phyloP scores from a whole-genome alignment of 176 grass and related monocot species.

The Carex scoparia region DNA sequence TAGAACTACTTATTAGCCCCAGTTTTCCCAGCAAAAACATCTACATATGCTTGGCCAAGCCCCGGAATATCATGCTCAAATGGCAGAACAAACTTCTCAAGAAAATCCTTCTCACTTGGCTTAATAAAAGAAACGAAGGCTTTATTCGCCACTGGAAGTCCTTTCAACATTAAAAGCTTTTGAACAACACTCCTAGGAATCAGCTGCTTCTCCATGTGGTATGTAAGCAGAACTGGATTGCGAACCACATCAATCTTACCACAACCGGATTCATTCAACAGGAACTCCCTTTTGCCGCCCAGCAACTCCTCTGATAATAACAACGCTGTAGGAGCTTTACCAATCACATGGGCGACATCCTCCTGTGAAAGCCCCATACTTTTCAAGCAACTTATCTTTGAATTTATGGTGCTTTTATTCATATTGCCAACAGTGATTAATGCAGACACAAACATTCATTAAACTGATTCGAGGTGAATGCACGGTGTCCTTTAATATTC shows the following conservation, averaged over 20 bases:
- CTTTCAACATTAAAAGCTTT: slow-evolving; percentile 31
- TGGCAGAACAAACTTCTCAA: slow-evolving; percentile 33
- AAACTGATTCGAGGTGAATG: no score
- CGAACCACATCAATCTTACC: not conserved
- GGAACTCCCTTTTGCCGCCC: slow-evolving; percentile 48
- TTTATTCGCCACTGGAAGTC: not conserved
- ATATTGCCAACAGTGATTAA: no score
- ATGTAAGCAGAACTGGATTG: slow-evolving; percentile 31
- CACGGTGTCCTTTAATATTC: no score
- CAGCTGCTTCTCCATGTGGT: slow-evolving; percentile 48
- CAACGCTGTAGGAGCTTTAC: not conserved
- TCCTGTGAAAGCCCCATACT: not conserved
- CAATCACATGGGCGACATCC: not conserved
- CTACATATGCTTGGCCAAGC: slow-evolving; percentile 1
- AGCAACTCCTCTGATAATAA: not conserved
- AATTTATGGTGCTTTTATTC: no score
- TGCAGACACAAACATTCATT: no score
- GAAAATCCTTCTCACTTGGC: slow-evolving; percentile 12
- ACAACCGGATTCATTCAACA: slow-evolving; percentile 23
- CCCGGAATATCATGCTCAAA: slow-evolving; percentile 31
- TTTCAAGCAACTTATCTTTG: not conserved
- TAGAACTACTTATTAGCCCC: no score
- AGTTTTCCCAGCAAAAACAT: not conserved
- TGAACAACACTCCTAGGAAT: slow-evolving; percentile 31
- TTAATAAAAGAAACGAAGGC: not conserved